These are phyloP conservation scores for Tarenaya hassleriana DNA, from an alignment of 345 rosid species.

Conservation along the genomic window DNA sequence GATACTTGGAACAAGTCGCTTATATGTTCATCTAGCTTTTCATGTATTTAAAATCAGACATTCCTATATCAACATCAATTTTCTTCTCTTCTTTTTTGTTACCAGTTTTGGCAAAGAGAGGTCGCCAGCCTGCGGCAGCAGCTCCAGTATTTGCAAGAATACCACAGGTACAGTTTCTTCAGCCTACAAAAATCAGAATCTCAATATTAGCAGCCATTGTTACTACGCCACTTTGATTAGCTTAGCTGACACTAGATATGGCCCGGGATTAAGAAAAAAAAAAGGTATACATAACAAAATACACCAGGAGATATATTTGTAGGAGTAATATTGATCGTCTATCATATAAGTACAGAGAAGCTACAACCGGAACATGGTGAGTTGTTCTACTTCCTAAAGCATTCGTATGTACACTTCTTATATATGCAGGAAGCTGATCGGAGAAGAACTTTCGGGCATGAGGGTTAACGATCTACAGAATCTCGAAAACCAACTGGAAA, in stretches of 20 bases:
- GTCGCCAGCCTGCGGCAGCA: conserved; percentile 58
- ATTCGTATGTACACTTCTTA: background rate
- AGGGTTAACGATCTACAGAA: conserved; percentile 57
- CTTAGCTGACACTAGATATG: no score
- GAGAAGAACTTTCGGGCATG: conserved; percentile 78
- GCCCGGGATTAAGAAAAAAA: no score
- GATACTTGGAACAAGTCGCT: no score
- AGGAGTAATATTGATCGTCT: no score
- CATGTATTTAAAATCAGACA: no score
- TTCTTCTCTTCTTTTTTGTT: background rate
- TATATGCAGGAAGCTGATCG: conserved; percentile 55
- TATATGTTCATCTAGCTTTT: no score
- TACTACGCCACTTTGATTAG: no score
- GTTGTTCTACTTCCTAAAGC: background rate
- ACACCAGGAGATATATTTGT: no score
- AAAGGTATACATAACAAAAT: no score
- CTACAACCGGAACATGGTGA: background rate
- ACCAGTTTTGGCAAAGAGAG: conserved; percentile 85
- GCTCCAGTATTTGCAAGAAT: conserved; percentile 58
- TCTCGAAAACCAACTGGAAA: conserved; percentile 68
- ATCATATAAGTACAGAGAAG: background rate
- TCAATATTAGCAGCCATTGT: no score
- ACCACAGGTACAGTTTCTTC: conserved; percentile 42
- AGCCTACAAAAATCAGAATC: background rate
- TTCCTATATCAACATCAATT: no score